A percentile compares a stretch with the other conserved stretches of the same genome.
phyloP scores from a whole-genome alignment of 805 yeast genomes.

The Cyberlindnera amylophila region DNA sequence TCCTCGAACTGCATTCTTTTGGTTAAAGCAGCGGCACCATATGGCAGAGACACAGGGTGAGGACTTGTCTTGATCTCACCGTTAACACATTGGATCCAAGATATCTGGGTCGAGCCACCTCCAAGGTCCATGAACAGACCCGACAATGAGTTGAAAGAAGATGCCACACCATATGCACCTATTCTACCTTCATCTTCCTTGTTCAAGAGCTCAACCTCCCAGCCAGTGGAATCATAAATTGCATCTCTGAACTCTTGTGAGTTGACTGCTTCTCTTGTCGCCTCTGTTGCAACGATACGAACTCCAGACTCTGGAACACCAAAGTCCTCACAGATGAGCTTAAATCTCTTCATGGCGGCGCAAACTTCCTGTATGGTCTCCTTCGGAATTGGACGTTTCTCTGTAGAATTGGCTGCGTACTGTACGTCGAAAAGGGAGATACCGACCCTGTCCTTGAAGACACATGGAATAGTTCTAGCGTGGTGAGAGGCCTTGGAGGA shows the following conservation, averaged over 20 bases:
- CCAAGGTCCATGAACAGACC: conserved; percentile 75
- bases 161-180: conserved; percentile 72
- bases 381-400: conserved; percentile 51
- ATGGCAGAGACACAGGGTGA: conserved; percentile 62
- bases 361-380: conserved; percentile 57
- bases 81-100: conserved; percentile 59
- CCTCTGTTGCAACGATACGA: conserved; percentile 70
- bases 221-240: conserved; percentile 55
- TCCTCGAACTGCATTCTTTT: conserved; percentile 51
- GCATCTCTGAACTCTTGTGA: conserved; percentile 54
- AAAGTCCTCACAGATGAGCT: conserved; percentile 67
- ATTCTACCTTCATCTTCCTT: conserved; percentile 63
- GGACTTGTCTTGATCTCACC: conserved; percentile 54
- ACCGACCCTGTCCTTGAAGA: conserved; percentile 70
- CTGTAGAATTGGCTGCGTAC: conserved; percentile 35
- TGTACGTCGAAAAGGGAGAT: conserved; percentile 66
- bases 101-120: conserved; percentile 65
- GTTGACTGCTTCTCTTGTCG: conserved; percentile 66
- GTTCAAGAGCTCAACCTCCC: conserved; percentile 59
- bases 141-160: conserved; percentile 60
- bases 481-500: conserved; percentile 66
- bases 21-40: conserved; percentile 68
- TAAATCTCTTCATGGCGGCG: conserved; percentile 62
- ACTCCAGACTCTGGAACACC: conserved; percentile 63
- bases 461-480: conserved; percentile 74